Base-by-base conservation (phyloP, 2,329 filamentous ascomycete genomes). In the Pestalotiopsis sp. region DNA sequence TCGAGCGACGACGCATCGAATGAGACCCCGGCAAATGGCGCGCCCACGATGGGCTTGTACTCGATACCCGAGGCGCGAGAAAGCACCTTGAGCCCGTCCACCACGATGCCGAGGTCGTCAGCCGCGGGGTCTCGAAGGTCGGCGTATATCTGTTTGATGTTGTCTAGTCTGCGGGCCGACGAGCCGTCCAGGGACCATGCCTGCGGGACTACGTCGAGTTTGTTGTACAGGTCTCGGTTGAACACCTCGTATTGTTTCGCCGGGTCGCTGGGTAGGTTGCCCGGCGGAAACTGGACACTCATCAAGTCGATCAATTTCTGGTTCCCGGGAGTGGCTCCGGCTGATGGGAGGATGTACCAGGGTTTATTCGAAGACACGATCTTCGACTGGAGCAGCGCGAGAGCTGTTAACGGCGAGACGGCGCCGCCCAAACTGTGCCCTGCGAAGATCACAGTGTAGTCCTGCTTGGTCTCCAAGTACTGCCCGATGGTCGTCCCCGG, bases 161-260 rank as follows among this genome's bases (percentile, higher is more conserved):
- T 59, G 56, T 23, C 12, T 0, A 59, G 4, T 4, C n/a, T 59
- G 20, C 56, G 56, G 56, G 25, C 14, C 1, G 56, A 23, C 2
- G 78, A 57, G 65, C 70, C 3, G 68, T 70, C 5, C 72, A 59
- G 23, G 20, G 45, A 57, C 64, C 64, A 66, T 5, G 64, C 64
- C 49, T 66, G 64, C 64, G 64, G 64, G 2, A 66, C 64, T 4
- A 66, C 17, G 64, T 66, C 64, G 49, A 56, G 20, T 2, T 25
- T 59, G 11, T 66, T 66, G 64, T 58, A 66, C 7, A 57, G 20
- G n/a, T 66, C 27, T 4, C 20, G 4, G 49, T 66, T 66, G n/a
- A 66, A 56, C 6, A 38, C 25, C 4, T 7, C 20, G 52, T 66
- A 66, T 12, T 56, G 23, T 1, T 20, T 13, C 2, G 13, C 25